Evolutionary conservation across 169 alveolate species (phyloP).

Genomic region (Plasmodium gonderi): DNA sequence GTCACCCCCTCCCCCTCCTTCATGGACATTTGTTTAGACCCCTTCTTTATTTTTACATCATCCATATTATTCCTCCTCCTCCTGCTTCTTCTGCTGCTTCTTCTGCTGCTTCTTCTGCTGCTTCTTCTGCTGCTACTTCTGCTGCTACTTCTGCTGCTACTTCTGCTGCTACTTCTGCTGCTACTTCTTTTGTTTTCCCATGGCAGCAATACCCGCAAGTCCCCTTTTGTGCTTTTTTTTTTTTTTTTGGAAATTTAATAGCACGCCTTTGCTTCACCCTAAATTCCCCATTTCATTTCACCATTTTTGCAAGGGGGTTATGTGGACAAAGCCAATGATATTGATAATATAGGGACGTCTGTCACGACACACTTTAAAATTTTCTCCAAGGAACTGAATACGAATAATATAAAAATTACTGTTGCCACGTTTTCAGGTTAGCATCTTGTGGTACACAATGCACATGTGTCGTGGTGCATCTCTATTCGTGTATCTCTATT

Average conservation of each 20-base stretch:
- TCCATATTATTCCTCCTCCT: no score
- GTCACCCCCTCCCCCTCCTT: background rate
- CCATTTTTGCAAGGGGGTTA: constrained; percentile 16
- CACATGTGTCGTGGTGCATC: background rate
- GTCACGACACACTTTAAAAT: constrained; percentile 38
- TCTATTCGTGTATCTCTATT: no score
- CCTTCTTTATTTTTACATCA: no score
- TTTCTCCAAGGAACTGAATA: constrained; percentile 22
- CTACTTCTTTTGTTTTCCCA: background rate
- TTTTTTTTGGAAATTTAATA: background rate
- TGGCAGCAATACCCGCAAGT: background rate
- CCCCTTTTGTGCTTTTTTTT: background rate
- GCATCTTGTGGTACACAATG: background rate
- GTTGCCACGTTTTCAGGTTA: constrained; percentile 68
- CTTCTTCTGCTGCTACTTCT: background rate
- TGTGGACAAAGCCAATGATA: constrained; percentile 32
- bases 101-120: no score
- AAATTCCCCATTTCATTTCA: background rate
- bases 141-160: background rate
- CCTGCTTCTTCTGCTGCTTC: no score
- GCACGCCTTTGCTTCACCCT: background rate
- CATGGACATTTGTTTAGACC: background rate
- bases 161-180: background rate
- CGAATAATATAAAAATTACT: constrained; percentile 25
- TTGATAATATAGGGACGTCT: constrained; percentile 27